Percentiles rank a stretch among this genome's conserved stretches.
phyloP scores from a whole-genome alignment of 805 yeast species.

The Torulaspora indica region DNA sequence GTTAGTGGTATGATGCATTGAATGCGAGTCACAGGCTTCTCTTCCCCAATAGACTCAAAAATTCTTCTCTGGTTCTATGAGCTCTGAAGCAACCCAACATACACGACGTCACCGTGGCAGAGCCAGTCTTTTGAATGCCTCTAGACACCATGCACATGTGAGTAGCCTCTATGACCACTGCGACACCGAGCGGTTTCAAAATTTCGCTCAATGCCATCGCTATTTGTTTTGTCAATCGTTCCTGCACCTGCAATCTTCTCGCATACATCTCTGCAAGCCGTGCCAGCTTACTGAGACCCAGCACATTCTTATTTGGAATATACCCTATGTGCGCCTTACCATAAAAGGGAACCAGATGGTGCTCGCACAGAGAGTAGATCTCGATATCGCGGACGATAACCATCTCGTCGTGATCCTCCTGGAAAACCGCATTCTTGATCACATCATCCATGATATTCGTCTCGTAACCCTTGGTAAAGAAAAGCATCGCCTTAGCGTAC shows the following conservation, averaged over 20 bases:
- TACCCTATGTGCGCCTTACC: conserved; percentile 98
- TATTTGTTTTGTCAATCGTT: conserved; percentile 91
- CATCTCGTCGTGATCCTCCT: conserved; percentile 98
- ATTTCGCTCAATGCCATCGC: conserved; percentile 94
- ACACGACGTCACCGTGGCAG: conserved; percentile 89
- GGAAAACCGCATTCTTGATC: conserved; percentile 91
- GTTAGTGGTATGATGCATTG: neutral
- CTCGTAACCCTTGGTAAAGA: conserved; percentile 93
- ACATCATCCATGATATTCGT: conserved; percentile 82
- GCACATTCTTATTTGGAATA: conserved; percentile 87
- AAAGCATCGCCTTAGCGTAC: conserved; percentile 94
- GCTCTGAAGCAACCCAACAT: conserved; percentile 96
- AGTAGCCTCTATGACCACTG: conserved; percentile 95
- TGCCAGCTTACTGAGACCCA: conserved; percentile 90
- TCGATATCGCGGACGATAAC: conserved; percentile 95
- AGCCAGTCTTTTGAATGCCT: conserved; percentile 94
- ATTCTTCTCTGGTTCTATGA: conserved; percentile 95
- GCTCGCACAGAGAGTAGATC: conserved; percentile 90
- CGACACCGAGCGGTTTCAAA: conserved; percentile 92
- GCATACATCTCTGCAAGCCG: conserved; percentile 96
- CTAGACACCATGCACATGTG: conserved; percentile 99
- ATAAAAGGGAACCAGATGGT: conserved; percentile 93
- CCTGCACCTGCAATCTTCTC: conserved; percentile 96
- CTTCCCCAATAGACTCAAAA: conserved; percentile 72
- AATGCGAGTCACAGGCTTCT: conserved; percentile 27